Conservation (phyloP, 169 alveolate genomes). For the Theileria luwenshuni region DNA sequence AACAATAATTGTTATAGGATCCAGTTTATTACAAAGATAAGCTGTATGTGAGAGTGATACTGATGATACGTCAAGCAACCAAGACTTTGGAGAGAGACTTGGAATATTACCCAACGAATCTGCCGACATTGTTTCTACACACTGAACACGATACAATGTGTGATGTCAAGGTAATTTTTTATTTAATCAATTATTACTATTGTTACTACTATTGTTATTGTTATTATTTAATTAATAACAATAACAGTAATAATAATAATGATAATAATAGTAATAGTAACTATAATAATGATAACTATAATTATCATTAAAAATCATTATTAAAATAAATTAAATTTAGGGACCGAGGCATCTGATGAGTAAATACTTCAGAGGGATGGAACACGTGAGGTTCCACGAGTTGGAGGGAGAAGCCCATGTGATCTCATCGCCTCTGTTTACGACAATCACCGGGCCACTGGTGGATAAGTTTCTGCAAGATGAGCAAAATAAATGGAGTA, state of each 20-base stretch:
- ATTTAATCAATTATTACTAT: neutral
- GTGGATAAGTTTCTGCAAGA: slow-evolving; percentile 23
- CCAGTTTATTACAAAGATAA: slow-evolving; percentile 29
- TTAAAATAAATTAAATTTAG: neutral
- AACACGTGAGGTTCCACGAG: slow-evolving; percentile 26
- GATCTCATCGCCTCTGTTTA: slow-evolving; percentile 45
- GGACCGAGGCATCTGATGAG: slow-evolving; percentile 37
- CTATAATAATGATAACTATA: no score
- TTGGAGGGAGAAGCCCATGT: slow-evolving; percentile 51
- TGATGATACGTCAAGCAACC: slow-evolving; percentile 67
- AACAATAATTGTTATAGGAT: slow-evolving; percentile 41
- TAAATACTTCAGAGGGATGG: slow-evolving; percentile 16
- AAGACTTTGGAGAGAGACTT: slow-evolving; percentile 47
- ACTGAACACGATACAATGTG: slow-evolving; percentile 59
- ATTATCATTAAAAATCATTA: no score
- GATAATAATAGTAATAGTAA: no score
- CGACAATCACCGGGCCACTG: slow-evolving; percentile 23
- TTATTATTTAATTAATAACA: no score
- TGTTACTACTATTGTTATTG: no score
- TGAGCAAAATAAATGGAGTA: no score
- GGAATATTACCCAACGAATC: slow-evolving; percentile 45
- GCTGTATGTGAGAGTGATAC: slow-evolving; percentile 48
- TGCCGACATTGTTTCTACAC: slow-evolving; percentile 68
- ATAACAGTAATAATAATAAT: no score
- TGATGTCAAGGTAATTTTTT: slow-evolving; percentile 26